Conservation (phyloP, 176 grass and related monocot genomes). For the Canna indica region DNA sequence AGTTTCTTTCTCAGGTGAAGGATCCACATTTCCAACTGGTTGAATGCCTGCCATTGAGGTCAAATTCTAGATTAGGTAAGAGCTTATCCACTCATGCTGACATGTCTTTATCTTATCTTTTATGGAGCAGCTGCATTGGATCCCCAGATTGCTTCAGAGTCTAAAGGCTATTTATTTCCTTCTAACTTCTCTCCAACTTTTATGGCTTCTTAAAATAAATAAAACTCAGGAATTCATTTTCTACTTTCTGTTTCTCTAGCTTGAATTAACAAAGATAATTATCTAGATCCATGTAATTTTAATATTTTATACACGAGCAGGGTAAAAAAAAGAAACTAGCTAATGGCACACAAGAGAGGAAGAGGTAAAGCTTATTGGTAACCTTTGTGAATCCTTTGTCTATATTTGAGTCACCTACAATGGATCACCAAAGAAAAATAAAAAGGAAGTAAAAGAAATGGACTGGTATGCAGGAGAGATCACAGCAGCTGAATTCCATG, state of each 20-base stretch:
- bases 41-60: too few species aligned
- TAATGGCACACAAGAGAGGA: neutral
- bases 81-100: too few species aligned
- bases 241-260: neutral
- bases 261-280: neutral
- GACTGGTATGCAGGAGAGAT: neutral
- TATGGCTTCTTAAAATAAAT: neutral
- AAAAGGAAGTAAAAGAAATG: neutral
- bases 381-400: conserved; percentile 2
- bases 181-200: neutral
- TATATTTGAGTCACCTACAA: neutral
- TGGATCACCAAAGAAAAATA: neutral
- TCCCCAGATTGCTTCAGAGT: too few species aligned
- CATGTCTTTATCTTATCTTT: too few species aligned
- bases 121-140: too few species aligned
- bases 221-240: neutral
- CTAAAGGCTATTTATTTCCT: too few species aligned
- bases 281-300: neutral
- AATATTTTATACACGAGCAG: neutral
- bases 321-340: neutral
- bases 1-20: too few species aligned
- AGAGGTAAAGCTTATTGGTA: neutral
- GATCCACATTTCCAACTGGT: too few species aligned
- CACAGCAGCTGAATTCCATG: neutral
- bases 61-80: too few species aligned